These are phyloP conservation scores for Aphanocladium album DNA, from an alignment of 2,329 filamentous ascomycete genomes.

Conservation along the genomic window DNA sequence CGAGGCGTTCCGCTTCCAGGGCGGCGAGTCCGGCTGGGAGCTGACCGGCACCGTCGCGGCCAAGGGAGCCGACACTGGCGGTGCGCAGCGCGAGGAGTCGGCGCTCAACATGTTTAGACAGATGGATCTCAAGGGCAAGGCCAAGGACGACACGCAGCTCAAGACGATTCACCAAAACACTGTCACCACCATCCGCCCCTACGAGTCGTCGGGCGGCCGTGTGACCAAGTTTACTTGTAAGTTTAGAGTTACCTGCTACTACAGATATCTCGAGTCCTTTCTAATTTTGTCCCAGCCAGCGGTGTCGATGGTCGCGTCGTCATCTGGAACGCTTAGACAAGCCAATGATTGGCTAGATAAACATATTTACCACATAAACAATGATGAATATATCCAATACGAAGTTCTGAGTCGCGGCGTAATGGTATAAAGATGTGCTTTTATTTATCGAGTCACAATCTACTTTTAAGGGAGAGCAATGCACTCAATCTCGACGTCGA, in stretches of 20 bases:
- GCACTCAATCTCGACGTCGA: slow-evolving; percentile 85
- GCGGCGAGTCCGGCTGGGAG: slow-evolving; percentile 75
- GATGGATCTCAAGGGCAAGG: slow-evolving; percentile 96
- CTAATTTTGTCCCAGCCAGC: slow-evolving; percentile 52
- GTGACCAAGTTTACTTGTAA: slow-evolving; percentile 84
- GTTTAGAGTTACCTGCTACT: slow-evolving; percentile 28
- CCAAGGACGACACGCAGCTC: slow-evolving; percentile 85
- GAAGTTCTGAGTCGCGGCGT: not conserved
- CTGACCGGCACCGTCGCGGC: slow-evolving; percentile 74
- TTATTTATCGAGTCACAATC: not conserved
- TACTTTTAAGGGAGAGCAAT: slow-evolving; percentile 60
- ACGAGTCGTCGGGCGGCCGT: slow-evolving; percentile 57
- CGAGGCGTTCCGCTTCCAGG: slow-evolving; percentile 85
- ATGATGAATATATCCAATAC: not conserved
- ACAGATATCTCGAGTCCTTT: not conserved
- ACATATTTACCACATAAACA: not conserved
- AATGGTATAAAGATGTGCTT: not conserved
- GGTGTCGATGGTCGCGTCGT: slow-evolving; percentile 80
- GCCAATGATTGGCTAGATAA: not conserved
- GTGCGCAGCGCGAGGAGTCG: slow-evolving; percentile 73
- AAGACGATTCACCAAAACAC: slow-evolving; percentile 97
- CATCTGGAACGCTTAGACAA: slow-evolving; percentile 62
- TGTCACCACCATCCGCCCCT: slow-evolving; percentile 77
- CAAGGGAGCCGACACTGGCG: slow-evolving; percentile 58
- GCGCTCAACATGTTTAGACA: slow-evolving; percentile 97